Evolutionary conservation across 192 early-diverging fungal genomes (phyloP), one percentile per base, ranked within the genome.

Genomic region (Entomortierella beljakovae): DNA sequence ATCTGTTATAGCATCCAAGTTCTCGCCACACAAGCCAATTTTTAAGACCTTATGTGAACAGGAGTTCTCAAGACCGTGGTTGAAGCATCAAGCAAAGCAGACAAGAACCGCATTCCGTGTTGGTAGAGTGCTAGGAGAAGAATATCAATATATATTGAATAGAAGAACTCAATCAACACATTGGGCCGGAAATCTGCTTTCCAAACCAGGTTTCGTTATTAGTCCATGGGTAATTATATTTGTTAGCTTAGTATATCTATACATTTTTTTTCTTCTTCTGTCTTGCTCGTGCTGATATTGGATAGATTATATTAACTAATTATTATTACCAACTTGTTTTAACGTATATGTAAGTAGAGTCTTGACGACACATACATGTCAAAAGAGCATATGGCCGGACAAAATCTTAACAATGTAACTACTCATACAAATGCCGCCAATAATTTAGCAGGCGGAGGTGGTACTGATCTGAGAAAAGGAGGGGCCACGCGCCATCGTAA

Each of bases 121-220:
- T 23, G 80, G 81, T 5, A 57, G 82, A 20, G 64, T 70, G 13
- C 34, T 87, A 3, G 76, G 86, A 10, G 86, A 87, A 33, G 86
- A 87, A 32, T 80, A 87, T 46, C 83, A 87, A 40, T 87, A 87
- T 53, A 82, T 87, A 7, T n/a, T 87, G 55, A 82, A 87, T 22
- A 71, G 86, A 42, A 79, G 52, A 56, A 61, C 70, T 9, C 81
- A 72, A 26, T 48, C 68, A 3, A 71, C 63, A 1, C 82, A 85
- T 57, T 85, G 80, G 81, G 67, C 71, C 3, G 83, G 83, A 7
- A 83, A 75, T 31, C 64, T 80, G 16, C 61, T 87, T 15, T 56
- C 66, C 1, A 82, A 87, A 34, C 86, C 86, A 2, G 74, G 83
- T 20, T 48, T 83, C 22, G 26, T 87, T 15, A 34, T 87, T 23